Evolutionary conservation across 2,329 filamentous ascomycete genomes (phyloP), one percentile per base, ranked within the genome.

Genomic region (Blastomyces gilchristii): DNA sequence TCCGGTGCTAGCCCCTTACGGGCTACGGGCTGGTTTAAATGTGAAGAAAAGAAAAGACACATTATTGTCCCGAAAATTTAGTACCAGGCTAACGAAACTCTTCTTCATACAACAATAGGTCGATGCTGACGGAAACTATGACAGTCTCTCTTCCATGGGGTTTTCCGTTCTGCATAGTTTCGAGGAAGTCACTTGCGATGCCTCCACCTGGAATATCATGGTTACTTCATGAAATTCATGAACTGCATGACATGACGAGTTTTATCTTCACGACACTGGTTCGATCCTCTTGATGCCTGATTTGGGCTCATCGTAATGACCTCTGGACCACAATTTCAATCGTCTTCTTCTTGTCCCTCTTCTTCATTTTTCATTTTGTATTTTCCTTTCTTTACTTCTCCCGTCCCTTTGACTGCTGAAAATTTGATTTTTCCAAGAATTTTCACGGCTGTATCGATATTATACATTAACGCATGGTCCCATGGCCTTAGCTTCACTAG

Each of bases 121-220:
- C 73, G 84, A 87, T 65, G 83, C 83, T 18, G 89, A 91, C 70
- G 87, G 88, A 61, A 84, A 85, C 58, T 85, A 85, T 66, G 90
- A 94, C 73, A 85, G 87, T 45, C 78, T 95, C 64, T 81, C 86
- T 62, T 85, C 85, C 0, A 90, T 95, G 87, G 90, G 90, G 0
- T 95, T 95, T 71, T 85, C 85, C 66, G 83, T 89, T 54, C 77
- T 91, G 66, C 88, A 93, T 75, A 87, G 83, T 50, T 95, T 91
- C 73, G 90, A 96, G 70, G 89, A 95, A 74, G 83, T 94, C 61
- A 89, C 86, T 64, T 86, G 83, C 69, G 85, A 88, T 72, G 83
- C 83, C 54, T 80, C 82, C 59, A 85, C 82, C 8, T 86, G 83
- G 83, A 83, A 78, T 69, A 45, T 63, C 25, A 62, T 60, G 45